phyloP scores from a whole-genome alignment of 176 grass and related monocot species.

The Saccharum officinarum region DNA sequence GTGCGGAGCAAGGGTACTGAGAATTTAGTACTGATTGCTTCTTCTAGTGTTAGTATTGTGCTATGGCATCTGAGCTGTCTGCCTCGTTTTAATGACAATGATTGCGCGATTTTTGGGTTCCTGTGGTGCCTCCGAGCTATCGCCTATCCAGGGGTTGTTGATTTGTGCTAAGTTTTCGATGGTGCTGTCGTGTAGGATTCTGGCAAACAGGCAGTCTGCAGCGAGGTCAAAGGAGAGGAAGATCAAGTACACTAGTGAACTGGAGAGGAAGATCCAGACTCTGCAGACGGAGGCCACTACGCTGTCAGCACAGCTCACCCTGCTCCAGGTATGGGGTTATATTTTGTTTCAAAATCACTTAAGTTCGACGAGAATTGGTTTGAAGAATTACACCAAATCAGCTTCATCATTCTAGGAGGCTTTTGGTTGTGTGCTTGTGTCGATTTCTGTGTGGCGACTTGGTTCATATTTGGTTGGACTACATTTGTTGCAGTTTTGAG shows the following conservation, averaged over 20 bases:
- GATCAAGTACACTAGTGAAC: conserved; percentile 77
- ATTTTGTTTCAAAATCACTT: conserved; percentile 2
- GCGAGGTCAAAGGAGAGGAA: conserved; percentile 98
- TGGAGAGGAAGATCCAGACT: conserved; percentile 96
- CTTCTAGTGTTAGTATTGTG: neutral
- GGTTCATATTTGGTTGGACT: neutral
- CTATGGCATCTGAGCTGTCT: neutral
- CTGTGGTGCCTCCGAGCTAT: neutral
- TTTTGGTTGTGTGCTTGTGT: neutral
- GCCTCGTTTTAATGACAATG: neutral
- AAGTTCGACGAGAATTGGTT: neutral
- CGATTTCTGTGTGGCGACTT: neutral
- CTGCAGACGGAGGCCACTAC: conserved; percentile 98
- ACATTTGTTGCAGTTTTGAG: neutral
- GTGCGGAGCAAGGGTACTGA: neutral
- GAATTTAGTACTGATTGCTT: neutral
- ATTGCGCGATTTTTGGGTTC: conserved; percentile 6
- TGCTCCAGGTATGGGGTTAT: conserved; percentile 66
- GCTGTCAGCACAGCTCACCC: conserved; percentile 86
- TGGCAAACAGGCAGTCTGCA: conserved; percentile 92
- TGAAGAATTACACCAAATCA: neutral
- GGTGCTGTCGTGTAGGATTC: conserved; percentile 58
- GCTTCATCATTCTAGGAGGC: neutral
- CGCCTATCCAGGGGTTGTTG: neutral
- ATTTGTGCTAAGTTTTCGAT: conserved; percentile 7